Conservation (phyloP, 2,329 filamentous ascomycete genomes). For the Diplodia mutila region DNA sequence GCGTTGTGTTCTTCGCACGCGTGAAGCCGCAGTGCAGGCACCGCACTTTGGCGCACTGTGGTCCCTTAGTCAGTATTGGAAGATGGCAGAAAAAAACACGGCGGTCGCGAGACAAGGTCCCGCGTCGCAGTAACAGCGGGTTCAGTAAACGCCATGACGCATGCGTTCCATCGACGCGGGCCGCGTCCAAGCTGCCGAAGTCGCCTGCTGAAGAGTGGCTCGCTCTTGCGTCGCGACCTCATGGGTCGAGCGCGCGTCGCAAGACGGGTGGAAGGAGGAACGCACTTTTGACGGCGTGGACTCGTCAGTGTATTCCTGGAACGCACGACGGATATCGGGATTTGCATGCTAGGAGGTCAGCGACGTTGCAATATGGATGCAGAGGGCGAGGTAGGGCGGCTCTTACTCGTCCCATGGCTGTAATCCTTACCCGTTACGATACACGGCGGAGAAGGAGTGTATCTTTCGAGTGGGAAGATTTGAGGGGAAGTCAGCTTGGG, state of each 20-base stretch:
- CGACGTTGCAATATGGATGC: slow-evolving; percentile 1
- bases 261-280: slow-evolving; percentile 19
- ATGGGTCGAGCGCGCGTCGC: slow-evolving; percentile 2
- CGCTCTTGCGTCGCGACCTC: background rate
- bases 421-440: slow-evolving; percentile 21
- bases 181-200: background rate
- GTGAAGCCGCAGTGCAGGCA: slow-evolving; percentile 55
- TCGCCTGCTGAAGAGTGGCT: background rate
- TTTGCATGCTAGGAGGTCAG: slow-evolving; percentile 41
- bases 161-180: background rate
- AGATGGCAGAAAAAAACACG: background rate
- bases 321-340: slow-evolving; percentile 47
- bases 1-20: slow-evolving; percentile 56
- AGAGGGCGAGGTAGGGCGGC: slow-evolving; percentile 6
- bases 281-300: slow-evolving; percentile 47
- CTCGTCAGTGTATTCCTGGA: slow-evolving; percentile 46
- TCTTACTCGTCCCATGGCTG: slow-evolving; percentile 24
- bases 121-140: background rate
- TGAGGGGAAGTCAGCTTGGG: slow-evolving; percentile 18
- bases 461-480: slow-evolving; percentile 23
- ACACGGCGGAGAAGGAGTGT: slow-evolving; percentile 21
- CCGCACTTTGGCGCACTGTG: slow-evolving; percentile 53
- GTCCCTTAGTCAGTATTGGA: slow-evolving; percentile 2
- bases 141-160: background rate
- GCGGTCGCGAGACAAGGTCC: background rate